Conservation (phyloP, 2,329 filamentous ascomycete species). For the Dothidotthia symphoricarpi region DNA sequence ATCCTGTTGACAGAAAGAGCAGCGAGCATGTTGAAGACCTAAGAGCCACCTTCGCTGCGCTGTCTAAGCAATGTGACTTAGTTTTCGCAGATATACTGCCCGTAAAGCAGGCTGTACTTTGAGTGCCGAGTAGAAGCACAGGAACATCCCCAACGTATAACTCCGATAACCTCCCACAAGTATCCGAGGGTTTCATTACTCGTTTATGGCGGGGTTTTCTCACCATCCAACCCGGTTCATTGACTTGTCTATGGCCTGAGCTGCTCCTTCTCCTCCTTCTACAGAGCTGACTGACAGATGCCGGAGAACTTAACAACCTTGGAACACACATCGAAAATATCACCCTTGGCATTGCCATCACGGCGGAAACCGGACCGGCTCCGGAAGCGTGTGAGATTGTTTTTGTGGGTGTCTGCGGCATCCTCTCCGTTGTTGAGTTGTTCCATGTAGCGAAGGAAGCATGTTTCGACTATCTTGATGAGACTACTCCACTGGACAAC, state of each 20-base stretch:
- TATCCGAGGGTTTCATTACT: constrained; percentile 32
- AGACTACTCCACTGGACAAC: no score
- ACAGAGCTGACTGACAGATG: constrained; percentile 76
- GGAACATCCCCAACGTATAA: constrained; percentile 39
- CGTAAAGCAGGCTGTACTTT: no score
- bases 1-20: no score
- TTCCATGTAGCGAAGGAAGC: no score
- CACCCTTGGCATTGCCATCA: constrained; percentile 99
- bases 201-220: constrained; percentile 27
- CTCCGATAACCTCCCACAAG: constrained; percentile 37
- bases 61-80: no score
- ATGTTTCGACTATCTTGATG: no score
- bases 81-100: no score
- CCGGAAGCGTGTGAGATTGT: no score
- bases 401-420: no score
- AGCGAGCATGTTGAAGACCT: no score
- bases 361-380: constrained; percentile 99
- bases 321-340: constrained; percentile 99
- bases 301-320: constrained; percentile 99
- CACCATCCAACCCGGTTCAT: constrained; percentile 24
- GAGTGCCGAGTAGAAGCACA: constrained; percentile 37
- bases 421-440: no score
- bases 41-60: no score
- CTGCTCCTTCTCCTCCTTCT: constrained; percentile 53
- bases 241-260: constrained; percentile 43